Percentiles rank a stretch among this genome's conserved stretches.
These are phyloP conservation scores for Immersiporthe knoxdaviesiana DNA, from an alignment of 2,329 filamentous ascomycete species.

Conservation along the genomic window DNA sequence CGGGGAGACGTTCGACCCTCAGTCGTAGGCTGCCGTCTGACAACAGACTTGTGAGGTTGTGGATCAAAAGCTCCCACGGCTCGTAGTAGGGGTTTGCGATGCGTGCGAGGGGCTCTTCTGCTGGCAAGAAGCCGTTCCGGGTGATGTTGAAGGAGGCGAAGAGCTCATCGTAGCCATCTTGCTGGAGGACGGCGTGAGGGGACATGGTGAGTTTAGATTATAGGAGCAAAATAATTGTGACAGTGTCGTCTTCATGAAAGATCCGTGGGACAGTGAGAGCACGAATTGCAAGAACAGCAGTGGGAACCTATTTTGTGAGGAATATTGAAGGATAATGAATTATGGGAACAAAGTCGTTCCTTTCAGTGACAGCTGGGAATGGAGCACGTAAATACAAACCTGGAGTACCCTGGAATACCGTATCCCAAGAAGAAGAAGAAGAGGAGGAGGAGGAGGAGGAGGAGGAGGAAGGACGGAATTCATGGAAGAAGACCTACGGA, in stretches of 20 bases:
- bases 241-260: background rate
- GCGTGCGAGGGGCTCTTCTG: constrained; percentile 64
- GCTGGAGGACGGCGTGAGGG: constrained; percentile 44
- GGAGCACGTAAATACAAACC: background rate
- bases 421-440: background rate
- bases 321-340: background rate
- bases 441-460: background rate
- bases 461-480: background rate
- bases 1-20: constrained; percentile 67
- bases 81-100: constrained; percentile 75
- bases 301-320: background rate
- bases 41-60: constrained; percentile 69
- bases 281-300: background rate
- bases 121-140: constrained; percentile 76
- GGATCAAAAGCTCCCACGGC: constrained; percentile 75
- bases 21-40: constrained; percentile 65
- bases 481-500: background rate
- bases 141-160: constrained; percentile 45
- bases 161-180: constrained; percentile 31
- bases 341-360: background rate
- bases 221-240: too few relatives aligned
- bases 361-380: background rate
- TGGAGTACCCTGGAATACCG: too few relatives aligned
- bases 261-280: background rate
- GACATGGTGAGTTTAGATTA: constrained; percentile 47